Conservation (phyloP, 2,329 filamentous ascomycete genomes). For the Capronia coronata region DNA sequence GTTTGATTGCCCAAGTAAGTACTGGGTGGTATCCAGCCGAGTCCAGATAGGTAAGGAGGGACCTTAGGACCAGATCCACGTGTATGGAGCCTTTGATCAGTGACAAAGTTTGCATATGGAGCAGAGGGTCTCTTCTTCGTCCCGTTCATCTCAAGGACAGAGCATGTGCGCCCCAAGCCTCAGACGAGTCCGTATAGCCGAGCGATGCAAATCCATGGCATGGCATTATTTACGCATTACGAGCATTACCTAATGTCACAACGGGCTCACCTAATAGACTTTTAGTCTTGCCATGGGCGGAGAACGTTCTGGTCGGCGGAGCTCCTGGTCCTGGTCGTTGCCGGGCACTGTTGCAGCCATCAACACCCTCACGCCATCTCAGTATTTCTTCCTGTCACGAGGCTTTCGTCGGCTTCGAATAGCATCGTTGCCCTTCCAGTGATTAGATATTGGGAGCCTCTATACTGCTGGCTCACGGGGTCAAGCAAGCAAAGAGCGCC, state of each 20-base stretch:
- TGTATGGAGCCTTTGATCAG: not conserved
- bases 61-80: not conserved
- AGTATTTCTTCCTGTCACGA: not conserved
- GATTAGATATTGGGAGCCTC: not conserved
- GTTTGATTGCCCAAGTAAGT: too few relatives aligned
- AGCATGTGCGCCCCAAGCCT: not conserved
- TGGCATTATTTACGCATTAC: not conserved
- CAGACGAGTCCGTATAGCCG: not conserved
- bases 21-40: too few relatives aligned
- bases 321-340: too few relatives aligned
- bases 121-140: not conserved
- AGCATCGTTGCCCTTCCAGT: not conserved
- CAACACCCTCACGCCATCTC: not conserved
- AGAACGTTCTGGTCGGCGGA: not conserved
- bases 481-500: slow-evolving; percentile 1
- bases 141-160: not conserved
- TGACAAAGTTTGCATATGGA: not conserved
- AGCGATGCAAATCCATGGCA: not conserved
- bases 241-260: not conserved
- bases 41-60: too few relatives aligned
- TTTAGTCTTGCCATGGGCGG: too few relatives aligned
- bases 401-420: not conserved
- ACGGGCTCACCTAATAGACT: too few relatives aligned
- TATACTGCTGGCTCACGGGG: slow-evolving; percentile 1
- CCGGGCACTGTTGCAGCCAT: too few relatives aligned